Conservation (phyloP, 805 yeast genomes). For the Teunomyces funiuensis region DNA sequence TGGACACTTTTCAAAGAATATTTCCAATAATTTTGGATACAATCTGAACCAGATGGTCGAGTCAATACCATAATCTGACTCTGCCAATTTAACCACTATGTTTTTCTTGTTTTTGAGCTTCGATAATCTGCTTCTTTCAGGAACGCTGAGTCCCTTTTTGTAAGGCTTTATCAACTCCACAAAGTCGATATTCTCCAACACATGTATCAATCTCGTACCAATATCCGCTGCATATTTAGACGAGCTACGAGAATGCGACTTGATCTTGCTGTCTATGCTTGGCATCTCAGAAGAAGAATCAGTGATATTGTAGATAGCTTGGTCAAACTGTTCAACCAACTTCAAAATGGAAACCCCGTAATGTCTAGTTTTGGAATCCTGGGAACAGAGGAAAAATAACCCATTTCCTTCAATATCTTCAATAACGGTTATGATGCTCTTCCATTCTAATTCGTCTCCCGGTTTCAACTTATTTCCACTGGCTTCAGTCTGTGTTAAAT, state of each 20-base stretch:
- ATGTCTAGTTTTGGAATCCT: conserved; percentile 72
- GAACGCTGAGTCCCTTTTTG: conserved; percentile 57
- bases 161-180: conserved; percentile 57
- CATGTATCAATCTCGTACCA: conserved; percentile 74
- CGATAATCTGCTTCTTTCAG: conserved; percentile 72
- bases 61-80: conserved; percentile 92
- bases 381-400: conserved; percentile 84
- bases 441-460: conserved; percentile 70
- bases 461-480: conserved; percentile 21
- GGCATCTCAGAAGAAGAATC: conserved; percentile 18
- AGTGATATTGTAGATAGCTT: conserved; percentile 61
- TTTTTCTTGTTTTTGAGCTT: conserved; percentile 66
- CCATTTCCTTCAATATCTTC: conserved; percentile 98
- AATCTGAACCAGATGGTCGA: conserved; percentile 94
- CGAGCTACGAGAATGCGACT: conserved; percentile 54
- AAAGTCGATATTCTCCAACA: conserved; percentile 70
- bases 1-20: conserved; percentile 80
- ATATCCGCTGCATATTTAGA: conserved; percentile 76
- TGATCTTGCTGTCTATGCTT: no score
- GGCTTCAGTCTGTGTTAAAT: conserved; percentile 14
- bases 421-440: conserved; percentile 75
- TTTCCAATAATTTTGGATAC: conserved; percentile 71
- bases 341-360: conserved; percentile 73
- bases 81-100: conserved; percentile 74
- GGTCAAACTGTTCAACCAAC: conserved; percentile 84